Conservation (phyloP, 805 yeast species). For the Yarrowia porcina region DNA sequence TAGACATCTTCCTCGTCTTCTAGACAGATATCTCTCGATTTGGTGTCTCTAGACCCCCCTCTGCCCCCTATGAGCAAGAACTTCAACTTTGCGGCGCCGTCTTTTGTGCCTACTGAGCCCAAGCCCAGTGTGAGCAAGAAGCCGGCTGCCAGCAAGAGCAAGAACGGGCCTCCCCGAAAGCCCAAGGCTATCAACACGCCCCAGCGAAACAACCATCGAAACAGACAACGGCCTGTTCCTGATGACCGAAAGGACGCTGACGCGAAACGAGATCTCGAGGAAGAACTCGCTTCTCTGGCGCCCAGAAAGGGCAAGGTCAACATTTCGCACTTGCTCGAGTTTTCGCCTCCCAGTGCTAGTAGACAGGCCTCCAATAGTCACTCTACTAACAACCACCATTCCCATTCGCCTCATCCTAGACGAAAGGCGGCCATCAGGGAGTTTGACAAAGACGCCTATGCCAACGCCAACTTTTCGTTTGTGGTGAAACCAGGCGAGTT, state of each 20-base stretch:
- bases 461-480: slow-evolving; percentile 81
- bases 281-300: slow-evolving; percentile 1
- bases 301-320: slow-evolving; percentile 21
- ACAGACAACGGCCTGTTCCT: not conserved
- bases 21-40: too few species aligned
- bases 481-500: slow-evolving; percentile 67
- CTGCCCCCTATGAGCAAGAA: slow-evolving; percentile 21
- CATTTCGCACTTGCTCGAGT: slow-evolving; percentile 14
- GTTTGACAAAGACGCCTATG: slow-evolving; percentile 39
- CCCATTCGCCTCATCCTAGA: slow-evolving; percentile 1
- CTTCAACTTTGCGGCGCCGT: slow-evolving; percentile 24
- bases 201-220: slow-evolving; percentile 21
- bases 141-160: slow-evolving; percentile 6
- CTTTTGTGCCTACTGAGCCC: slow-evolving; percentile 24
- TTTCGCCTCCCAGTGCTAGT: slow-evolving; percentile 8
- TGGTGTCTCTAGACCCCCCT: too few species aligned
- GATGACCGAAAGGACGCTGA: not conserved
- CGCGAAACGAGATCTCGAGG: not conserved
- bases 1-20: too few species aligned
- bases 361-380: not conserved
- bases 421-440: not conserved
- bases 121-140: not conserved
- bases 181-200: slow-evolving; percentile 20
- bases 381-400: slow-evolving; percentile 13
- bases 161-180: slow-evolving; percentile 1